Evolutionary conservation across 2,329 filamentous ascomycete species (phyloP).

Genomic region (Pseudogymnoascus sp.): DNA sequence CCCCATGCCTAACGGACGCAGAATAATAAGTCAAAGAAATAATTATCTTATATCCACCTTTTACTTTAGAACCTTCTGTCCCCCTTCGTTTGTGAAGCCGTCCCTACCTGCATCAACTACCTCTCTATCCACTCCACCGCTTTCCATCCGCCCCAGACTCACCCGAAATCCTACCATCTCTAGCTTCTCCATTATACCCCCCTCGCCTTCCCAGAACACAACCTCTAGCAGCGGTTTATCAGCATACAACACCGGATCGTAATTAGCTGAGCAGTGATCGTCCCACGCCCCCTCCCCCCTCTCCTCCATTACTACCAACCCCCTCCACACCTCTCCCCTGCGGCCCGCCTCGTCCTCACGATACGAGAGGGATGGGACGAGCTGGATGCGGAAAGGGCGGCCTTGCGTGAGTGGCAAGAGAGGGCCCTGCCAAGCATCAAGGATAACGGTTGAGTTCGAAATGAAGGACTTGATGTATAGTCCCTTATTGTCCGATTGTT

Average conservation of each 20-base stretch:
- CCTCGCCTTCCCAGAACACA: background rate
- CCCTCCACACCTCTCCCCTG: conserved; percentile 8
- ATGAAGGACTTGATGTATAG: conserved; percentile 9
- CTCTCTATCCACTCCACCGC: background rate
- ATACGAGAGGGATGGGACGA: conserved; percentile 5
- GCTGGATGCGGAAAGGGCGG: background rate
- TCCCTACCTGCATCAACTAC: background rate
- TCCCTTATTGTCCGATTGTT: background rate
- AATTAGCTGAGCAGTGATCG: conserved; percentile 3
- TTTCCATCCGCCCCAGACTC: background rate
- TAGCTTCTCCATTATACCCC: background rate
- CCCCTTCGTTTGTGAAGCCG: background rate
- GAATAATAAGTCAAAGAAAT: background rate
- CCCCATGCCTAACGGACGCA: background rate
- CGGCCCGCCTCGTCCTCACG: background rate
- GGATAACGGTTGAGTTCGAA: conserved; percentile 1
- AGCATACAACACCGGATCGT: background rate
- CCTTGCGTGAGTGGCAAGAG: background rate
- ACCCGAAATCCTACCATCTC: conserved; percentile 1
- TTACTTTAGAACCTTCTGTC: background rate
- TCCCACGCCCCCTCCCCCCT: background rate
- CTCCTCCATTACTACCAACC: background rate
- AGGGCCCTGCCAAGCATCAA: background rate
- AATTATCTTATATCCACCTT: too few relatives aligned
- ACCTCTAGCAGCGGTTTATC: background rate